phyloP scores from a whole-genome alignment of 768 basidiomycete genomes.

The Pulveroboletus sp. region DNA sequence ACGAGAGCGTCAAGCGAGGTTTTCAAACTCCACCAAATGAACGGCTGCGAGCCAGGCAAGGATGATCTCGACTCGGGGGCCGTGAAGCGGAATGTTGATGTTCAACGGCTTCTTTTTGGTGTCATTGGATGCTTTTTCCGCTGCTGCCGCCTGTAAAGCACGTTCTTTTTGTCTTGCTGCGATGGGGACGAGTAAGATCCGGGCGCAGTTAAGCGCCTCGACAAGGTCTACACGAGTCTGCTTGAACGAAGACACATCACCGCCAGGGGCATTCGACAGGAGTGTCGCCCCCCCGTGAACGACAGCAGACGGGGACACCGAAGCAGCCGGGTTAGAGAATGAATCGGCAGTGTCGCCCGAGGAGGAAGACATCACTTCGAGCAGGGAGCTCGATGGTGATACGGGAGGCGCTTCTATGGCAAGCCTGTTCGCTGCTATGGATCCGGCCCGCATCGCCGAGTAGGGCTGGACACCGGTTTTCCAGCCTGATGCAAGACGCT shows the following conservation, averaged over 20 bases:
- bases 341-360: conserved; percentile 22
- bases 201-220: conserved; percentile 59
- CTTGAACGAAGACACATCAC: conserved; percentile 13
- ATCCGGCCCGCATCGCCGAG: conserved; percentile 32
- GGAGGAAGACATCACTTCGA: conserved; percentile 20
- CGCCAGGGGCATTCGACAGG: conserved; percentile 23
- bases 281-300: conserved; percentile 11
- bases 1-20: conserved; percentile 16
- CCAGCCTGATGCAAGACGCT: conserved; percentile 79
- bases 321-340: conserved; percentile 11
- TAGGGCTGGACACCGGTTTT: conserved; percentile 57
- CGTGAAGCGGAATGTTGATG: conserved; percentile 81
- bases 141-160: conserved; percentile 43
- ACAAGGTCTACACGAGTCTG: conserved; percentile 37
- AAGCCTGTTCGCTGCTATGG: conserved; percentile 39
- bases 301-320: conserved; percentile 22
- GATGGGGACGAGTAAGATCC: conserved; percentile 72
- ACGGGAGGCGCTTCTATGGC: conserved; percentile 36
- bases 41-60: conserved; percentile 84
- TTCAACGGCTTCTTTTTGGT: conserved; percentile 54
- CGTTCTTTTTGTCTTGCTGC: conserved; percentile 57
- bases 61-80: conserved; percentile 79
- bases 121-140: conserved; percentile 39
- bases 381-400: conserved; percentile 20
- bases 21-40: conserved; percentile 69